Evolutionary conservation across 306 rosid genomes (phyloP).

Genomic region (Styphnolobium japonicum): DNA sequence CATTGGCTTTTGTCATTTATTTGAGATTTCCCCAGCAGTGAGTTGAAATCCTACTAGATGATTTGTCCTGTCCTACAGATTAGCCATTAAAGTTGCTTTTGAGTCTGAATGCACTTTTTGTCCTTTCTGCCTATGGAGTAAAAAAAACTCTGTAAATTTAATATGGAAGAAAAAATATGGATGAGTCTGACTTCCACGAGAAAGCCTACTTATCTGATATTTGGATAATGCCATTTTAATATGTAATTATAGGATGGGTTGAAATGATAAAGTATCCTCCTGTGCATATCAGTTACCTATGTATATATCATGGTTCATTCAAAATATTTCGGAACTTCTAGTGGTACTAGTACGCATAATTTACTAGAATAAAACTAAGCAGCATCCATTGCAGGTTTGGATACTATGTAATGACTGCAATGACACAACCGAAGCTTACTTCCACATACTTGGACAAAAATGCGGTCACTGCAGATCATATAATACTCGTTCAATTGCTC

Average conservation of each 20-base stretch:
- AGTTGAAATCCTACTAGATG: neutral
- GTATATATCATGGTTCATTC: neutral
- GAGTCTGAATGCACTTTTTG: neutral
- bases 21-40: neutral
- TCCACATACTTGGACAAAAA: constrained; percentile 88
- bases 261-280: neutral
- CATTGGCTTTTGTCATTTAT: neutral
- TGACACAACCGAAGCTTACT: constrained; percentile 85
- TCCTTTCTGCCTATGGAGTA: neutral
- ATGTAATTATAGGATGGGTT: neutral
- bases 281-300: neutral
- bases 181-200: neutral
- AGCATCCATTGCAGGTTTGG: constrained; percentile 73
- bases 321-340: neutral
- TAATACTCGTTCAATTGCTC: constrained; percentile 86
- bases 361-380: neutral
- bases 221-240: neutral
- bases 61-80: neutral
- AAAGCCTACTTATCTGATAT: neutral
- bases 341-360: neutral
- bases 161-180: neutral
- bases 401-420: constrained; percentile 95
- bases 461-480: constrained; percentile 91
- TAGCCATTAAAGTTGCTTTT: neutral
- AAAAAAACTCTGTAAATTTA: neutral